These are phyloP conservation scores for Colletotrichum trifolii DNA, from an alignment of 2,329 filamentous ascomycete genomes.

Conservation along the genomic window DNA sequence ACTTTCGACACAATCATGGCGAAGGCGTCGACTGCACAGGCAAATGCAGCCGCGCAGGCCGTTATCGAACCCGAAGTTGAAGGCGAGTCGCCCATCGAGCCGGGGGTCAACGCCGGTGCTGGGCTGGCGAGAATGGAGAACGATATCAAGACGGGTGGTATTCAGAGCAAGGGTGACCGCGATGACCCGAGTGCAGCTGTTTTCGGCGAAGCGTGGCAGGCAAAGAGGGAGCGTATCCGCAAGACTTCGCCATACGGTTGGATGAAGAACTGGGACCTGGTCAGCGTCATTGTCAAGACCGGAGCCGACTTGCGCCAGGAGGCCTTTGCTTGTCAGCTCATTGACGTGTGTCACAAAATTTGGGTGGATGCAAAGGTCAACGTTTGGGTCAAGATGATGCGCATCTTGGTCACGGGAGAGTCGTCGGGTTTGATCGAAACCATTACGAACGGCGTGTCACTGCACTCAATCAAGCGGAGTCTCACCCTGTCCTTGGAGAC, in stretches of 20 bases:
- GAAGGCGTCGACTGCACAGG: slow-evolving; percentile 68
- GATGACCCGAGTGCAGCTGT: slow-evolving; percentile 88
- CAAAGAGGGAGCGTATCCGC: slow-evolving; percentile 85
- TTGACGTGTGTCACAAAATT: slow-evolving; percentile 83
- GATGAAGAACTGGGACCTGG: slow-evolving; percentile 90
- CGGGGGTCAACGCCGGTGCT: slow-evolving; percentile 73
- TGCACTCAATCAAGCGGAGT: slow-evolving; percentile 86
- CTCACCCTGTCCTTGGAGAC: slow-evolving; percentile 81
- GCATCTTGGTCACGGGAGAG: slow-evolving; percentile 86
- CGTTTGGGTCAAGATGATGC: slow-evolving; percentile 92
- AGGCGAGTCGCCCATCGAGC: slow-evolving; percentile 62
- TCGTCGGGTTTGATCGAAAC: slow-evolving; percentile 88
- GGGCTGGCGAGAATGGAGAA: slow-evolving; percentile 90
- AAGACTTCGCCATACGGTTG: slow-evolving; percentile 87
- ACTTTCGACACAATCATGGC: slow-evolving; percentile 88
- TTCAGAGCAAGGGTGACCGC: slow-evolving; percentile 82
- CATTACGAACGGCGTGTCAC: slow-evolving; percentile 88
- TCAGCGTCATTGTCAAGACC: slow-evolving; percentile 90
- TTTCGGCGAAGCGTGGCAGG: slow-evolving; percentile 87
- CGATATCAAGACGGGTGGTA: slow-evolving; percentile 85
- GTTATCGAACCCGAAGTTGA: slow-evolving; percentile 61
- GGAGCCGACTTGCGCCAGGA: slow-evolving; percentile 86
- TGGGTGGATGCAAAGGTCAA: slow-evolving; percentile 79
- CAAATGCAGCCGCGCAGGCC: slow-evolving; percentile 57
- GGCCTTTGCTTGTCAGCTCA: slow-evolving; percentile 87